Conservation (phyloP, 2,329 filamentous ascomycete genomes). For the Claviceps cyperi region DNA sequence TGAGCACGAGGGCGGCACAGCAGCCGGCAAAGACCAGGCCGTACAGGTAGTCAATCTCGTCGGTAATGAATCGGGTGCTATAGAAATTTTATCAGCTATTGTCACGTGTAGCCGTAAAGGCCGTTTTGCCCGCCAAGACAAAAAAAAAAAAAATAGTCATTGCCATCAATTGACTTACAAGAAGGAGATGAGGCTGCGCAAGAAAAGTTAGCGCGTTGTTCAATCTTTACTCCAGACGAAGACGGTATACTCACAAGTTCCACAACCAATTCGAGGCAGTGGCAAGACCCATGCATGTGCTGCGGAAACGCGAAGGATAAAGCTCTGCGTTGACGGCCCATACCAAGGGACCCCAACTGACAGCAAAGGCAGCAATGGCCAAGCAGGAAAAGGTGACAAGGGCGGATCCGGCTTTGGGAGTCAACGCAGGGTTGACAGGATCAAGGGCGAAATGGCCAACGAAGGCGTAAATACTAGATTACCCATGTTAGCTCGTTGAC, state of each 20-base stretch:
- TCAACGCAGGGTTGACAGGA: slow-evolving; percentile 25
- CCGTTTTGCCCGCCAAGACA: too few relatives aligned
- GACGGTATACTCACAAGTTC: slow-evolving; percentile 38
- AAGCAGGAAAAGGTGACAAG: slow-evolving; percentile 57
- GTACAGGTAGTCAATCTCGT: slow-evolving; percentile 53
- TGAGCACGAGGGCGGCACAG: slow-evolving; percentile 43
- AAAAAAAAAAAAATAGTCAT: too few relatives aligned
- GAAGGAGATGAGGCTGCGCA: slow-evolving; percentile 27
- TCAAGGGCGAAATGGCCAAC: slow-evolving; percentile 32
- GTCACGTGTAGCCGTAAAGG: too few relatives aligned
- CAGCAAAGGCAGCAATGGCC: slow-evolving; percentile 53
- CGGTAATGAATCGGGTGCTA: slow-evolving; percentile 57
- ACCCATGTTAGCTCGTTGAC: background rate
- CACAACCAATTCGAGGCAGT: slow-evolving; percentile 48
- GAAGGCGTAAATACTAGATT: slow-evolving; percentile 29
- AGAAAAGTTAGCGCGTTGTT: background rate
- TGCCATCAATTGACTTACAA: slow-evolving; percentile 19
- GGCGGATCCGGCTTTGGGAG: slow-evolving; percentile 36
- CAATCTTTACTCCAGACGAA: background rate
- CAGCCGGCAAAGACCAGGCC: slow-evolving; percentile 59
- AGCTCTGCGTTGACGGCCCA: slow-evolving; percentile 53
- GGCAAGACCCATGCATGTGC: slow-evolving; percentile 38
- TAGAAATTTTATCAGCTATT: slow-evolving; percentile 10
- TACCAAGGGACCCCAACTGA: slow-evolving; percentile 55
- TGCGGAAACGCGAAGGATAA: slow-evolving; percentile 43